Conservation (phyloP, 164 flowering plant genomes). For the Magnolia kwangsiensis region DNA sequence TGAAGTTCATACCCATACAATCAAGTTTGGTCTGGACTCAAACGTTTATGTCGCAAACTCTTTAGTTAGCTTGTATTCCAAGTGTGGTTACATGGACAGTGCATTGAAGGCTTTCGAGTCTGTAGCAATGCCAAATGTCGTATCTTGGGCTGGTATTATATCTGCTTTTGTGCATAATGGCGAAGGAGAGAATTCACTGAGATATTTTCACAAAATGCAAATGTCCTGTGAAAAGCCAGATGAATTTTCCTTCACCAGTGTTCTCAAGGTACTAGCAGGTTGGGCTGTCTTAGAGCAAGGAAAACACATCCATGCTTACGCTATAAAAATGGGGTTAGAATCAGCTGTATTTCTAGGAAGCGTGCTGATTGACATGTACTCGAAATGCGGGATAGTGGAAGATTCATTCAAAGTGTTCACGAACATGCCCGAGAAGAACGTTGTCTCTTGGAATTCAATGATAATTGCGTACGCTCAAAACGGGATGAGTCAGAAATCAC, state of each 20-base stretch:
- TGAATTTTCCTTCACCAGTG: constrained; percentile 9
- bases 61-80: constrained; percentile 7
- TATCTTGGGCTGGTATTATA: constrained; percentile 14
- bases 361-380: constrained; percentile 9
- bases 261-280: constrained; percentile 7
- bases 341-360: constrained; percentile 10
- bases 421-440: constrained; percentile 8
- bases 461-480: constrained; percentile 10
- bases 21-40: constrained; percentile 13
- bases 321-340: constrained; percentile 7
- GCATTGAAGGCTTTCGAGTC: constrained; percentile 8
- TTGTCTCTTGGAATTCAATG: constrained; percentile 14
- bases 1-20: constrained; percentile 10
- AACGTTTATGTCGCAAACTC: constrained; percentile 10
- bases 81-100: not conserved
- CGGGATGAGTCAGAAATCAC: constrained; percentile 6
- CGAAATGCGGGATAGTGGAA: constrained; percentile 10
- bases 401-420: constrained; percentile 8
- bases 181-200: constrained; percentile 4
- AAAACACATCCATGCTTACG: constrained; percentile 8
- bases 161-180: constrained; percentile 9
- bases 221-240: not conserved
- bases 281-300: constrained; percentile 12
- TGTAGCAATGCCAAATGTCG: not conserved
- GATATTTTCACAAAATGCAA: constrained; percentile 7